Evolutionary conservation across 208 protist genomes (phyloP).

Genomic region (Acanthamoeba triangularis): DNA sequence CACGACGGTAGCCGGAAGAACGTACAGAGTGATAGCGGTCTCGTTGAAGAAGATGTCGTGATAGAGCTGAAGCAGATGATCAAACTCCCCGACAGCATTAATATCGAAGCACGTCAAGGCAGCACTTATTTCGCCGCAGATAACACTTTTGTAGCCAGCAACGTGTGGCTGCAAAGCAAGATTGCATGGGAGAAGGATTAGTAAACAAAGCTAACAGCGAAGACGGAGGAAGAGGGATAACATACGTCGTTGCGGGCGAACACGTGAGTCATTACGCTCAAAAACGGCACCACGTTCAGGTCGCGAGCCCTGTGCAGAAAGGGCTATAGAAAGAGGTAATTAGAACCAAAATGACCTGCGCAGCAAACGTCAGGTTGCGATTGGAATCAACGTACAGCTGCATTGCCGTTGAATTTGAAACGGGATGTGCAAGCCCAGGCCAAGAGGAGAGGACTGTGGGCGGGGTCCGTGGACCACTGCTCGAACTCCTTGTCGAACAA

Average conservation of each 20-base stretch:
- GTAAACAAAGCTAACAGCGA: not conserved
- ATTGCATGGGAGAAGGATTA: not conserved
- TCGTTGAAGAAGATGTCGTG: slow-evolving; percentile 10
- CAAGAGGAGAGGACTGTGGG: slow-evolving; percentile 4
- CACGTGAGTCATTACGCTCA: not conserved
- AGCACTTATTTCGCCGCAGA: not conserved
- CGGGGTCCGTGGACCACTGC: not conserved
- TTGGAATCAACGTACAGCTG: not conserved
- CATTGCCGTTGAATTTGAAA: not conserved
- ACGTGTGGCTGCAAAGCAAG: not conserved
- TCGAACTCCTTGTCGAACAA: slow-evolving; percentile 24
- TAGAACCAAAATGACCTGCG: not conserved
- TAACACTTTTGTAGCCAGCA: slow-evolving; percentile 39
- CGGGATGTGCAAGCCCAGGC: slow-evolving; percentile 2
- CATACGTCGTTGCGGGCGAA: not conserved
- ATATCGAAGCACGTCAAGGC: slow-evolving; percentile 13
- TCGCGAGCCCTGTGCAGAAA: not conserved
- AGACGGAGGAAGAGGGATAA: not conserved
- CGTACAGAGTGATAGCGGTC: not conserved
- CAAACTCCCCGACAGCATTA: not conserved
- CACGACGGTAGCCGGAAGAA: no score
- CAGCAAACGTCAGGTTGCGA: not conserved
- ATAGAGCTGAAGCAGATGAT: not conserved
- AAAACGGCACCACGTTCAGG: not conserved
- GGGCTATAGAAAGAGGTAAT: not conserved